A percentile compares a stretch with the other conserved stretches of the same genome.
Evolutionary conservation across 163 green algal genomes (phyloP).

Genomic region (Chlamydomonas reinhardtii): DNA sequence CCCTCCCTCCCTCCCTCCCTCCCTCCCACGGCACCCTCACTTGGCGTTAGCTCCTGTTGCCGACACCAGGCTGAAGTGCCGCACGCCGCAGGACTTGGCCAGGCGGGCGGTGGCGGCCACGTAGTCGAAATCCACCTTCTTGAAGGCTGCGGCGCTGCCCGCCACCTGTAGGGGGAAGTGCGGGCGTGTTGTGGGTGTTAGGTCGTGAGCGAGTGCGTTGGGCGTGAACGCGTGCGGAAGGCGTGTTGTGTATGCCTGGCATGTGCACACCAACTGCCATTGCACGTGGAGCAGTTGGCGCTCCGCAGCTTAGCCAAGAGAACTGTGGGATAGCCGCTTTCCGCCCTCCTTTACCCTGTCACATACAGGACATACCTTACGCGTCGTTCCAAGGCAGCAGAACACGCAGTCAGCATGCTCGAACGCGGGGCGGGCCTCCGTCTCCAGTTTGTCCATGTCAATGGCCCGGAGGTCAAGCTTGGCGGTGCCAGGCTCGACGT

Average conservation of each 20-base stretch:
- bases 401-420: constrained; percentile 69
- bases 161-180: constrained; percentile 27
- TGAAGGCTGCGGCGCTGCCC: constrained; percentile 72
- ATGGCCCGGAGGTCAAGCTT: constrained; percentile 49
- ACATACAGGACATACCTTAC: constrained; percentile 21
- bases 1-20: too few relatives aligned
- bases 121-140: constrained; percentile 73
- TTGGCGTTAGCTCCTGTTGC: constrained; percentile 54
- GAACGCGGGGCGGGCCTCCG: constrained; percentile 27
- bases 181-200: neutral
- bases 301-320: too few relatives aligned
- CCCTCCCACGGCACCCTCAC: too few relatives aligned
- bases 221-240: too few relatives aligned
- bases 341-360: too few relatives aligned
- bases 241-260: too few relatives aligned
- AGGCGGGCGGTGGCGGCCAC: constrained; percentile 58
- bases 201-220: too few relatives aligned
- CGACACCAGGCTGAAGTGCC: constrained; percentile 69
- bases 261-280: too few relatives aligned
- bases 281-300: too few relatives aligned
- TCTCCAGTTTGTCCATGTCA: constrained; percentile 70
- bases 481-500: neutral
- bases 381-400: constrained; percentile 78
- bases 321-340: too few relatives aligned
- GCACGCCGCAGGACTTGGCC: constrained; percentile 53